Evolutionary conservation across 192 early-diverging fungal genomes (phyloP), one percentile per base, ranked within the genome.

Genomic region (Chytriomyces confervae): DNA sequence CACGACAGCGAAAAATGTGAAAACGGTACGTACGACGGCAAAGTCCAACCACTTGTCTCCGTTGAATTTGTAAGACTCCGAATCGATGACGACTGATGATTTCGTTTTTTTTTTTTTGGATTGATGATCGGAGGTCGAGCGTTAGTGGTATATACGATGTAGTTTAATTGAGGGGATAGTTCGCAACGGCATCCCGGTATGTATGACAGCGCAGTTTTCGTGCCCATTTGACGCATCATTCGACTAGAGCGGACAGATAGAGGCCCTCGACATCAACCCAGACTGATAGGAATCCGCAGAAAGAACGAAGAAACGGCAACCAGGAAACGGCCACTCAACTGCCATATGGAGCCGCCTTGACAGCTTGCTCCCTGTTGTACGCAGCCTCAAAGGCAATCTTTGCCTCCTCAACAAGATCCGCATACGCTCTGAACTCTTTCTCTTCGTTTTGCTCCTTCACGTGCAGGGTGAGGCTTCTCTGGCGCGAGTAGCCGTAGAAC

Each of bases 381-480:
- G 85, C 74, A 43, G 84, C 85, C 76, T 86, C 85, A 69, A 82
- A 89, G 23, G 85, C 85, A 74, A 89, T 45, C 72, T 85, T 85
- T 50, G 69, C 85, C 79, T 89, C 87, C 71, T 89, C 85, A 51
- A 86, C 79, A 67, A 89, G 80, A 49, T 78, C 84, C 29, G 77
- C 74, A 73, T 88, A 78, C 43, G 77, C 53, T 57, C 67, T 67
- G 51, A 78, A 64, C 65, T 81, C 63, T 13, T 53, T 47, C 57
- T 78, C 75, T 61, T 84, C 77, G 50, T 84, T 71, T 45, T 80
- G 80, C 60, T 77, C 68, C 51, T 83, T 77, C 43, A 89, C 86
- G 64, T 80, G 83, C 51, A 61, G 36, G 64, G 82, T 82, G 74
- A 89, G 77, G 66, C 70, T 73, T 24, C 20, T 66, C 75, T 85